Percentiles rank a stretch among this genome's conserved stretches.
phyloP scores from a whole-genome alignment of 1,284 basidiomycete genomes.

The Cryptococcus sp. region DNA sequence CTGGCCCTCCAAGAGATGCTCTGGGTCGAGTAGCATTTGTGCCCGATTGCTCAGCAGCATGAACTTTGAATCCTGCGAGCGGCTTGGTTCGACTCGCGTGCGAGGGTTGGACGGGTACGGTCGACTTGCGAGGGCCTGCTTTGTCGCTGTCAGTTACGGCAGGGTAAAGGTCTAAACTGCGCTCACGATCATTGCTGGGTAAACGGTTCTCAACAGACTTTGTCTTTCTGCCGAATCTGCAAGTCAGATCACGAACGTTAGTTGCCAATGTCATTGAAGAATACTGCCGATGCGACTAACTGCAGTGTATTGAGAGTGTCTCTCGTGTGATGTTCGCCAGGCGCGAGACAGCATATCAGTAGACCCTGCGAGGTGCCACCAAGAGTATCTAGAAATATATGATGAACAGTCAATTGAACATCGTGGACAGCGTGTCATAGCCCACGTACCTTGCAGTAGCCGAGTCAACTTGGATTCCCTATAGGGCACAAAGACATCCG shows the following conservation, averaged over 20 bases:
- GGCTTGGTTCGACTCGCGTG: background rate
- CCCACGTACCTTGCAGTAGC: conserved; percentile 66
- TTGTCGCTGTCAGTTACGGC: background rate
- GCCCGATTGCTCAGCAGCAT: background rate
- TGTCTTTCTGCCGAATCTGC: conserved; percentile 19
- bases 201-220: conserved; percentile 19
- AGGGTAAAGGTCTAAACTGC: background rate
- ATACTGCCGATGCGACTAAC: conserved; percentile 49
- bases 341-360: conserved; percentile 79
- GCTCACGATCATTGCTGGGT: background rate
- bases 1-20: background rate
- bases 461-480: conserved; percentile 79
- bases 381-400: conserved; percentile 60
- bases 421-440: background rate
- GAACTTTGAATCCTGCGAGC: conserved; percentile 1
- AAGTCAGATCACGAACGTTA: background rate
- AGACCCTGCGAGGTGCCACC: conserved; percentile 74
- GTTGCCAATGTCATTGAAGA: too few species aligned
- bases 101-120: background rate
- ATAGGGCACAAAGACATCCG: conserved; percentile 60
- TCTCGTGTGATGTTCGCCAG: conserved; percentile 72
- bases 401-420: background rate
- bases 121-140: conserved; percentile 2
- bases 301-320: conserved; percentile 82
- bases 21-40: too few species aligned